Percentiles rank a stretch among this genome's conserved stretches.
Conservation (phyloP, 495 filamentous ascomycete genomes). For the Trichoderma asperelloides region DNA sequence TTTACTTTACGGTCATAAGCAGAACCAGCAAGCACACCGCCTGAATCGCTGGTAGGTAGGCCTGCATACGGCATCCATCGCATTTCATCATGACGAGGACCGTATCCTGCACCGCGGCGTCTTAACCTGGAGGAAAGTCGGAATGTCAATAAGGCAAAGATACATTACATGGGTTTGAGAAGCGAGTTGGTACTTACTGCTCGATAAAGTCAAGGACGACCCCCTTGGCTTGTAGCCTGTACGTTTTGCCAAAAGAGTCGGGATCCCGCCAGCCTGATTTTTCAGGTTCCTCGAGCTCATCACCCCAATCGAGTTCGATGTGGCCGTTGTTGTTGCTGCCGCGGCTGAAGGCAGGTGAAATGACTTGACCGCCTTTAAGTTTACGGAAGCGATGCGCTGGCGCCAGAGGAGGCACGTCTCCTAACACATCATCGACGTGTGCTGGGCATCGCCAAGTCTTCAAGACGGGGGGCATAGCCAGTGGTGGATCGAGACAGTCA, state of each 20-base stretch:
- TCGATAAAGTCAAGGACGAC: constrained; percentile 71
- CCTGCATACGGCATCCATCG: neutral
- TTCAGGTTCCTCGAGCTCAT: constrained; percentile 44
- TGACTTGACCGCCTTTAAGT: constrained; percentile 39
- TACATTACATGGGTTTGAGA: neutral
- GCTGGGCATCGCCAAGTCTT: constrained; percentile 82
- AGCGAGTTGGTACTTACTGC: constrained; percentile 27
- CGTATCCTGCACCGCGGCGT: constrained; percentile 15
- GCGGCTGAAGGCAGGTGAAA: constrained; percentile 41
- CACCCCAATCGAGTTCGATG: constrained; percentile 66
- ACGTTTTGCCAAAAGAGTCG: constrained; percentile 49
- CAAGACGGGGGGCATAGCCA: constrained; percentile 63
- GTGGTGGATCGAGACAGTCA: constrained; percentile 80
- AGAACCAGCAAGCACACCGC: neutral
- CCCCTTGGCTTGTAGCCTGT: constrained; percentile 60
- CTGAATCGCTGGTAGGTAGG: neutral
- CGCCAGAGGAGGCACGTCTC: constrained; percentile 30
- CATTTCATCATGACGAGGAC: neutral
- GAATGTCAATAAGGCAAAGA: constrained; percentile 10
- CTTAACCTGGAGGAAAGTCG: constrained; percentile 21
- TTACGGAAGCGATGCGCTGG: constrained; percentile 43
- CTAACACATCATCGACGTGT: constrained; percentile 57
- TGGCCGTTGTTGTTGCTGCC: constrained; percentile 66
- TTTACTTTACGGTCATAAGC: constrained; percentile 6
- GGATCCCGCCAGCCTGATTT: constrained; percentile 30